Conservation (phyloP, 192 early-diverging fungal species). For the Backusella psychrophila region DNA sequence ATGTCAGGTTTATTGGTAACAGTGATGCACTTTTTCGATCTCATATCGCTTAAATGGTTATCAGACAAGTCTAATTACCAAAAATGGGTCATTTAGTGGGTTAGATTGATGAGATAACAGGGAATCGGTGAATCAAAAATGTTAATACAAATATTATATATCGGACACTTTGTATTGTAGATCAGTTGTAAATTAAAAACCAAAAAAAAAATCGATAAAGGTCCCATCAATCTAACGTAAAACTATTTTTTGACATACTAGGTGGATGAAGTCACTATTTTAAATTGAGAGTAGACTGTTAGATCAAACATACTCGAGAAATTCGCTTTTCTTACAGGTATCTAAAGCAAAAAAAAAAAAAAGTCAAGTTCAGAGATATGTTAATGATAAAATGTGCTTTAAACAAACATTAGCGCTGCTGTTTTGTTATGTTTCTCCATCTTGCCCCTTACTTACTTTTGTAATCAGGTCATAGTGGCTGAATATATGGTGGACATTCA, state of each 20-base stretch:
- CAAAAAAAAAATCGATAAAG: background rate
- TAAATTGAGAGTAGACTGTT: background rate
- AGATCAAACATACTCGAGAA: background rate
- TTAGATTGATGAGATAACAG: background rate
- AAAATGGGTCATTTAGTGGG: background rate
- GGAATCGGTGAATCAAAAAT: background rate
- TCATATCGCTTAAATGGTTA: constrained; percentile 1
- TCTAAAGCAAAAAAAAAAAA: background rate
- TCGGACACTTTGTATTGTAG: background rate
- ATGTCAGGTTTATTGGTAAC: background rate
- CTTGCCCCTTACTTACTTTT: background rate
- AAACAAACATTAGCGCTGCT: background rate
- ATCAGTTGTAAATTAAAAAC: background rate
- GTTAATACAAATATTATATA: background rate
- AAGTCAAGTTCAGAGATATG: background rate
- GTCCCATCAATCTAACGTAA: background rate
- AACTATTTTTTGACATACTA: background rate
- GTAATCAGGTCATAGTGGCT: background rate
- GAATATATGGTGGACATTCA: background rate
- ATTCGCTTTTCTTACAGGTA: background rate
- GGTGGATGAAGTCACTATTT: background rate
- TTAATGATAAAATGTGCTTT: background rate
- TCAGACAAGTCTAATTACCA: constrained; percentile 3
- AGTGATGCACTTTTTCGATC: background rate
- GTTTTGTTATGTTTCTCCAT: background rate